phyloP scores from a whole-genome alignment of 73 alveolate species.

The Stentor coeruleus region DNA sequence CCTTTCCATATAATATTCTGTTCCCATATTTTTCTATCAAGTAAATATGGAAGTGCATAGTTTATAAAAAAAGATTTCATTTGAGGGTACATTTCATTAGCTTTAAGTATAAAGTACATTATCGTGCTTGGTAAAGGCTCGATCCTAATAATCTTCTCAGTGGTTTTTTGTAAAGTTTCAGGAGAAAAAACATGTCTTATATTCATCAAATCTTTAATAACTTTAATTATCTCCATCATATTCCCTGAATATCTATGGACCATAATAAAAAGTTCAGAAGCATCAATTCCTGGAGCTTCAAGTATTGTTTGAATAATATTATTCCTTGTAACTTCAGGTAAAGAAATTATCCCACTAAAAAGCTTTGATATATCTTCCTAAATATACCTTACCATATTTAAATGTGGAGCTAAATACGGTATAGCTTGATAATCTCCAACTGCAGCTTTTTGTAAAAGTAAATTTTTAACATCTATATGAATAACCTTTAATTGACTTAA shows the following conservation, averaged over 20 bases:
- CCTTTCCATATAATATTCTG: neutral
- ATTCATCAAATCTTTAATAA: neutral
- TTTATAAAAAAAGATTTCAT: neutral
- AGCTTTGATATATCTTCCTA: slow-evolving; percentile 14
- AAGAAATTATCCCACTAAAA: neutral
- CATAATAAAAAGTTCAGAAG: neutral
- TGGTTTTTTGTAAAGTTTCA: neutral
- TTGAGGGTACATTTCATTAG: slow-evolving; percentile 15
- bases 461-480: neutral
- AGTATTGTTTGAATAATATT: neutral
- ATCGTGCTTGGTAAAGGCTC: neutral
- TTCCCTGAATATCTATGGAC: neutral
- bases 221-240: neutral
- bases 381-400: slow-evolving; percentile 14
- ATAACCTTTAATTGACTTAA: neutral
- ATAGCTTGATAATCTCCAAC: neutral
- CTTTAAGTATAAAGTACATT: slow-evolving; percentile 19
- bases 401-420: slow-evolving; percentile 22
- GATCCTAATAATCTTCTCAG: neutral
- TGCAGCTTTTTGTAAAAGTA: neutral
- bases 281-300: slow-evolving; percentile 16
- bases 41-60: slow-evolving; percentile 13
- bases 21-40: neutral
- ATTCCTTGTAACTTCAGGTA: neutral
- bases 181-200: slow-evolving; percentile 4